A percentile compares a stretch with the other conserved stretches of the same genome.
phyloP scores from a whole-genome alignment of 2,329 filamentous ascomycete genomes.

The Madurella mycetomatis region DNA sequence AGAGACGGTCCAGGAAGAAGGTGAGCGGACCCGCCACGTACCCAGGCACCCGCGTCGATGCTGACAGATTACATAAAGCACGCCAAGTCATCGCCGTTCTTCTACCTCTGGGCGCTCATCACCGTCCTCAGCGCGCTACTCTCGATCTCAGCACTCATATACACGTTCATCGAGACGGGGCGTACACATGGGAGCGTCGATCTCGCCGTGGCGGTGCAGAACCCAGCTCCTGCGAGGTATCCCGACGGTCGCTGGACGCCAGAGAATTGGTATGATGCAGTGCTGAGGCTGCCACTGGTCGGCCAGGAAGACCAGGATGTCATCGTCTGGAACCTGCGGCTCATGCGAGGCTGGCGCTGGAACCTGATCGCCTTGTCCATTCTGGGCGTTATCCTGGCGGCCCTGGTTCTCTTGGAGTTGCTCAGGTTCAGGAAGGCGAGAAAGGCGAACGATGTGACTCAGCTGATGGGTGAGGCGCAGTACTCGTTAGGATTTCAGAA shows the following conservation, averaged over 20 bases:
- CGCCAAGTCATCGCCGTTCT: constrained; percentile 23
- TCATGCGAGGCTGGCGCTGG: constrained; percentile 36
- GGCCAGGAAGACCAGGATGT: constrained; percentile 21
- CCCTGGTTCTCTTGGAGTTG: constrained; percentile 13
- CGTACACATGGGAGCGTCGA: constrained; percentile 30
- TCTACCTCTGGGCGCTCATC: constrained; percentile 34
- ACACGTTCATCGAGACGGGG: constrained; percentile 33
- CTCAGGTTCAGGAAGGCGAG: constrained; percentile 5
- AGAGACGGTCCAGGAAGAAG: constrained; percentile 19
- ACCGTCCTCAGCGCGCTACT: constrained; percentile 34
- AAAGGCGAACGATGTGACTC: not conserved
- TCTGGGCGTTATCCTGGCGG: constrained; percentile 14
- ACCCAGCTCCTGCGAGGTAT: constrained; percentile 26
- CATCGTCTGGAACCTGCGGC: constrained; percentile 25
- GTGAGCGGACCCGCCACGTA: not conserved
- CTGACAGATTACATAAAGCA: constrained; percentile 16
- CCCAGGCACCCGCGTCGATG: not conserved
- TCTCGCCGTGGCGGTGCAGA: constrained; percentile 20
- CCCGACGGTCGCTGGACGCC: constrained; percentile 35
- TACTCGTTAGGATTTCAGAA: not conserved
- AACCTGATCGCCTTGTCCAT: constrained; percentile 33
- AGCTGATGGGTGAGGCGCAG: not conserved
- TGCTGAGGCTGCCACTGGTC: constrained; percentile 31
- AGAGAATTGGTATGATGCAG: constrained; percentile 37
- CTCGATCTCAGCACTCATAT: constrained; percentile 34